Conservation (phyloP, 78 protist species). For the Pelomyxa schiedti region DNA sequence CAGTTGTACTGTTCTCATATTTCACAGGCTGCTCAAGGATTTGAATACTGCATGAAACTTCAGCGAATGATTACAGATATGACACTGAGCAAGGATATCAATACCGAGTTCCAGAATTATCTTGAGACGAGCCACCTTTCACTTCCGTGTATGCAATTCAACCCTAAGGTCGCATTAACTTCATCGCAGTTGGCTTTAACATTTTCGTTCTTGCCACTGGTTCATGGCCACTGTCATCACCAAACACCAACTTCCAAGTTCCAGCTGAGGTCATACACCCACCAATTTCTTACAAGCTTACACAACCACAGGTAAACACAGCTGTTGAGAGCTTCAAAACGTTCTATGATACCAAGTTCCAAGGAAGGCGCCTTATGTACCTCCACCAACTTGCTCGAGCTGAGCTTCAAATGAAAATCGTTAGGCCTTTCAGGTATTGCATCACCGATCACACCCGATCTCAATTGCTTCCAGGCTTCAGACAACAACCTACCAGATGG, state of each 20-base stretch:
- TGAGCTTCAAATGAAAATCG: constrained; percentile 53
- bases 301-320: too few relatives aligned
- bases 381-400: constrained; percentile 67
- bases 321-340: constrained; percentile 25
- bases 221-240: constrained; percentile 63
- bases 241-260: constrained; percentile 21
- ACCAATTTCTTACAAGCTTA: constrained; percentile 6
- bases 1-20: too few relatives aligned
- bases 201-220: constrained; percentile 80
- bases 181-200: constrained; percentile 28
- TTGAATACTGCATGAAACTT: constrained; percentile 30
- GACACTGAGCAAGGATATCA: constrained; percentile 50
- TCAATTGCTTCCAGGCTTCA: constrained; percentile 13
- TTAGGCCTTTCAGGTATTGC: too few relatives aligned
- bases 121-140: constrained; percentile 9
- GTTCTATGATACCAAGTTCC: constrained; percentile 57
- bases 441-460: background rate
- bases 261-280: constrained; percentile 3
- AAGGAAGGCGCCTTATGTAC: constrained; percentile 72
- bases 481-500: constrained; percentile 71
- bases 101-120: constrained; percentile 37
- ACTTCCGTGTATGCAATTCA: constrained; percentile 22
- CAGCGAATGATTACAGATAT: constrained; percentile 83
- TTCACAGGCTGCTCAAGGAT: constrained; percentile 39
- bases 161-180: background rate